Conservation (phyloP, 441 rosid genomes). For the Arabidopsis hybrid region DNA sequence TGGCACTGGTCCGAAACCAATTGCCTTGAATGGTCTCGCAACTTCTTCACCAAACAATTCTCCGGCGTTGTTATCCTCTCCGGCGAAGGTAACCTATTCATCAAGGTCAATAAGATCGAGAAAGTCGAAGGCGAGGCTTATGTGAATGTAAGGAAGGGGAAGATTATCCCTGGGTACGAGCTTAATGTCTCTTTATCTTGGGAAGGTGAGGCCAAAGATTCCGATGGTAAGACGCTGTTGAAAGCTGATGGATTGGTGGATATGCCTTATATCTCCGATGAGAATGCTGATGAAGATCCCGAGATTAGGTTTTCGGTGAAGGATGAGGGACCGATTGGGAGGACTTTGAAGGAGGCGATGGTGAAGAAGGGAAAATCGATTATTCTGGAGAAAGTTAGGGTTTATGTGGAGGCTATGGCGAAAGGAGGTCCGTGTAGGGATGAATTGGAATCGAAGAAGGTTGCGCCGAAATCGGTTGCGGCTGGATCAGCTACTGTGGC, state of each 20-base stretch:
- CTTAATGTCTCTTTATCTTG: slow-evolving; percentile 67
- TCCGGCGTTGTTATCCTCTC: slow-evolving; percentile 59
- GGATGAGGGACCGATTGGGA: slow-evolving; percentile 81
- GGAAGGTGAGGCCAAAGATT: slow-evolving; percentile 88
- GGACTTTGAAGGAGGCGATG: slow-evolving; percentile 85
- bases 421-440: slow-evolving; percentile 85
- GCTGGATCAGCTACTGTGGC: slow-evolving; percentile 29
- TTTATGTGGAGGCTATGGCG: slow-evolving; percentile 76
- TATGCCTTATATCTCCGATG: slow-evolving; percentile 90
- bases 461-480: slow-evolving; percentile 49
- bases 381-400: slow-evolving; percentile 69
- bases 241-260: slow-evolving; percentile 82
- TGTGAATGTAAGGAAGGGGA: slow-evolving; percentile 89
- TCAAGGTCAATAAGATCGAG: slow-evolving; percentile 66
- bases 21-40: slow-evolving; percentile 87
- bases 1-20: slow-evolving; percentile 99
- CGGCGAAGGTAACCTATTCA: slow-evolving; percentile 69
- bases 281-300: slow-evolving; percentile 94
- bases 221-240: slow-evolving; percentile 64
- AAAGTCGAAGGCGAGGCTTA: slow-evolving; percentile 93
- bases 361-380: slow-evolving; percentile 62
- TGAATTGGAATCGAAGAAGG: slow-evolving; percentile 73
- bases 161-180: slow-evolving; percentile 94
- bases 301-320: slow-evolving; percentile 72
- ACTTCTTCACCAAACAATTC: slow-evolving; percentile 58